phyloP scores from a whole-genome alignment of 2,329 filamentous ascomycete genomes.

The Endothia cerciana region DNA sequence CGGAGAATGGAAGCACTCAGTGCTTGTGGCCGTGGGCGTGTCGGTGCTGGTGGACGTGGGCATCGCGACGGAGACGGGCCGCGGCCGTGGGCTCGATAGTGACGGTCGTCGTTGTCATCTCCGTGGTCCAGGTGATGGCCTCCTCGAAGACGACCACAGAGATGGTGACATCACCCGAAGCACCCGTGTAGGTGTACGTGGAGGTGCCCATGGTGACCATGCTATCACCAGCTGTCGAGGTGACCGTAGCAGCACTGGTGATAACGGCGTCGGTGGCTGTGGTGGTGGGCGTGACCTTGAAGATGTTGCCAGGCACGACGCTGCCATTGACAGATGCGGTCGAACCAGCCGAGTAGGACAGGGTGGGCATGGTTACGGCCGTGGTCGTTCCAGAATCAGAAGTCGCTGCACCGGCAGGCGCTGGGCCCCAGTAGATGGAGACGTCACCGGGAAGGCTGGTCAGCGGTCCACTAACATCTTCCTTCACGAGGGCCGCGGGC shows the following conservation, averaged over 20 bases:
- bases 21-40: slow-evolving; percentile 29
- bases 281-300: slow-evolving; percentile 40
- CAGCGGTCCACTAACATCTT: slow-evolving; percentile 62
- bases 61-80: slow-evolving; percentile 39
- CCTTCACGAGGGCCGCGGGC: slow-evolving; percentile 57
- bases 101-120: slow-evolving; percentile 47
- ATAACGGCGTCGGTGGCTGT: background rate
- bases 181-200: slow-evolving; percentile 24
- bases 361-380: slow-evolving; percentile 35
- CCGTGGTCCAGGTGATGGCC: slow-evolving; percentile 57
- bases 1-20: slow-evolving; percentile 17
- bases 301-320: slow-evolving; percentile 48
- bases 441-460: slow-evolving; percentile 69
- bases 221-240: slow-evolving; percentile 6
- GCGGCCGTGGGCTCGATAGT: slow-evolving; percentile 39
- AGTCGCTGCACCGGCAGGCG: slow-evolving; percentile 30
- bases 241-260: slow-evolving; percentile 4
- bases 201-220: slow-evolving; percentile 22
- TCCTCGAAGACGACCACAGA: slow-evolving; percentile 62
- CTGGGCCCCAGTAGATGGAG: slow-evolving; percentile 44
- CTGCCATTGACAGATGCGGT: slow-evolving; percentile 38
- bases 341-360: slow-evolving; percentile 44
- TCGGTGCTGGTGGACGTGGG: slow-evolving; percentile 46
- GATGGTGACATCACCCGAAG: slow-evolving; percentile 41
- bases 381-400: slow-evolving; percentile 27